These are phyloP conservation scores for Clavaria fumosa DNA, from an alignment of 768 basidiomycete genomes.

Conservation along the genomic window DNA sequence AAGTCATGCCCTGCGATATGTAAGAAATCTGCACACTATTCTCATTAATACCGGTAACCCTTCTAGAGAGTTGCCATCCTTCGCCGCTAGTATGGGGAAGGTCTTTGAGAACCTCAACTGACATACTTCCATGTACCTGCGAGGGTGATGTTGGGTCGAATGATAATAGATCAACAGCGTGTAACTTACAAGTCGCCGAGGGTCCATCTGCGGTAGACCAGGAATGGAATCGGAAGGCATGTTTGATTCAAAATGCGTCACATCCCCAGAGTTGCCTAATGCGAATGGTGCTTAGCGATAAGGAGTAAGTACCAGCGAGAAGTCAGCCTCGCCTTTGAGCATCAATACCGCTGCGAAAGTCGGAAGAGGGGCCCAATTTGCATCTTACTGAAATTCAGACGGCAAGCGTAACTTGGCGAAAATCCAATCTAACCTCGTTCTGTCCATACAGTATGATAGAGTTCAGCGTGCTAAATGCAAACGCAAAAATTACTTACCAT, in stretches of 20 bases:
- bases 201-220: slow-evolving; percentile 55
- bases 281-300: no score
- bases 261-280: no score
- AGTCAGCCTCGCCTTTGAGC: slow-evolving; percentile 5
- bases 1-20: background rate
- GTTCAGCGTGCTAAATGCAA: background rate
- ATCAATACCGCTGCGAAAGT: slow-evolving; percentile 73
- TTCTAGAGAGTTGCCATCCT: slow-evolving; percentile 61
- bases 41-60: slow-evolving; percentile 58
- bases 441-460: slow-evolving; percentile 11
- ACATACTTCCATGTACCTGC: slow-evolving; percentile 67
- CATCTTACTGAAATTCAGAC: slow-evolving; percentile 26
- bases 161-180: background rate
- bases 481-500: slow-evolving; percentile 31
- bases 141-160: background rate
- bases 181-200: slow-evolving; percentile 47
- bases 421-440: slow-evolving; percentile 33
- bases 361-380: slow-evolving; percentile 60
- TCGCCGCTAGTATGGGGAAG: slow-evolving; percentile 60
- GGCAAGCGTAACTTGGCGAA: background rate
- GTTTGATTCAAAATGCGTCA: no score
- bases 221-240: slow-evolving; percentile 36
- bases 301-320: no score
- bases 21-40: slow-evolving; percentile 44
- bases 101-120: slow-evolving; percentile 66